Base-by-base conservation (phyloP, 169 alveolate genomes). In the Plasmodium vinckei region DNA sequence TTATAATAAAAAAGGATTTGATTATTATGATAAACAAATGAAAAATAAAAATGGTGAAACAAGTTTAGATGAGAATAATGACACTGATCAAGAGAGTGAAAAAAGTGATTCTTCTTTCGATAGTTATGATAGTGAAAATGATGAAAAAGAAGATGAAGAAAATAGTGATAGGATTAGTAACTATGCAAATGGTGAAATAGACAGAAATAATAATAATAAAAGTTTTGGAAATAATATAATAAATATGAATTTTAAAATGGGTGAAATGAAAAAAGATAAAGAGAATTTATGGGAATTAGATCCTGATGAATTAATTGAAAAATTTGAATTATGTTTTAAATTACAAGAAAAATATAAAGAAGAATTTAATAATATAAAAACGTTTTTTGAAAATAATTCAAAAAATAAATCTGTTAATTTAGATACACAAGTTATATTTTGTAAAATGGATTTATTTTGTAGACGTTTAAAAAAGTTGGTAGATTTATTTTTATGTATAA, bases 371-470 rank as follows among this genome's bases (percentile, higher is more conserved):
- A 94, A 89, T 88, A 97, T 96, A 75, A 97, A 96, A 95, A 97
- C 95, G 63, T 96, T 94, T 93, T 97, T 91, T 33, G 96, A 96
- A 94, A 94, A 96, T 59, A 95, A 97, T 94, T 98, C 98, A 10
- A 96, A 95, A 92, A 98, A 98, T 89, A 98, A 96, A 87, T 97
- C 97, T 86, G 96, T 98, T 87, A 99, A 98, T 93, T 96, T 98
- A 92, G 96, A 98, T 57, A 98, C 97, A 72, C 97, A 97, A 87
- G 97, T 97, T 79, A 97, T 98, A 92, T 98, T 98, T 92, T 98
- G 99, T 60, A 97, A 97, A 90, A 96, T 98, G 86, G 99, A 98
- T 89, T 95, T 97, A 68, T 97, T 98, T 94, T 97, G 99, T 86
- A 94, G 99, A 87, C 97, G 99, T 89, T 94, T 98, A 65, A 91